Evolutionary conservation across 768 basidiomycete genomes (phyloP).

Genomic region (Phylloporus arenicola): DNA sequence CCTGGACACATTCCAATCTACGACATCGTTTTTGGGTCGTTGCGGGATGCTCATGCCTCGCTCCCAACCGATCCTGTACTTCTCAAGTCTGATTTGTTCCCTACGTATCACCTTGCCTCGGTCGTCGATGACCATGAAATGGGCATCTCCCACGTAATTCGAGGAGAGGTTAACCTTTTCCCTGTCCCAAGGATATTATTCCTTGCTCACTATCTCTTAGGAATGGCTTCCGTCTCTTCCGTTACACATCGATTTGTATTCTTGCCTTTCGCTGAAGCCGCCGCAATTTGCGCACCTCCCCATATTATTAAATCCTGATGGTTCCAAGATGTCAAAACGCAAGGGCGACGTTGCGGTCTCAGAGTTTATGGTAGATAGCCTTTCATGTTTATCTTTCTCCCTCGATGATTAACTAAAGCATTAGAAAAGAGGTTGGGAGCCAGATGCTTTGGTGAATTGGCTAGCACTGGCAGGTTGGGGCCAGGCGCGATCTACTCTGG

Average conservation of each 20-base stretch:
- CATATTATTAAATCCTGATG: conserved; percentile 82
- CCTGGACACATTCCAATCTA: conserved; percentile 44
- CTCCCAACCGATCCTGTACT: conserved; percentile 86
- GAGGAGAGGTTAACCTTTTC: conserved; percentile 68
- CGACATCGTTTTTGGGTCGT: conserved; percentile 73
- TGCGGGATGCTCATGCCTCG: conserved; percentile 72
- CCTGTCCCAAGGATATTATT: neutral
- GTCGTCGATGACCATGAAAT: conserved; percentile 96
- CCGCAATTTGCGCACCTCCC: conserved; percentile 92
- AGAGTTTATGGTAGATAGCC: conserved; percentile 68
- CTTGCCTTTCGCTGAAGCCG: conserved; percentile 59
- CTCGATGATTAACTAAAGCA: neutral
- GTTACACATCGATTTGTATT: conserved; percentile 85
- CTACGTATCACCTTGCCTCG: conserved; percentile 94
- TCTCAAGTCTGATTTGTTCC: conserved; percentile 87
- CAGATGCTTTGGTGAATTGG: conserved; percentile 86
- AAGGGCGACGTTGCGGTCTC: conserved; percentile 83
- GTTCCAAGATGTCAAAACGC: conserved; percentile 92
- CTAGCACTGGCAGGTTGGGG: conserved; percentile 95
- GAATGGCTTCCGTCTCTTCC: conserved; percentile 96
- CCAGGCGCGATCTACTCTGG: conserved; percentile 33
- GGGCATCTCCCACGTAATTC: conserved; percentile 91
- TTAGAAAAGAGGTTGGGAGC: conserved; percentile 86
- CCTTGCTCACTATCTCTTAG: conserved; percentile 33
- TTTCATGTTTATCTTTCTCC: neutral